A percentile compares a stretch with the other conserved stretches of the same genome.
phyloP scores from a whole-genome alignment of 2,329 filamentous ascomycete genomes.

The Phaeoacremonium minimum region DNA sequence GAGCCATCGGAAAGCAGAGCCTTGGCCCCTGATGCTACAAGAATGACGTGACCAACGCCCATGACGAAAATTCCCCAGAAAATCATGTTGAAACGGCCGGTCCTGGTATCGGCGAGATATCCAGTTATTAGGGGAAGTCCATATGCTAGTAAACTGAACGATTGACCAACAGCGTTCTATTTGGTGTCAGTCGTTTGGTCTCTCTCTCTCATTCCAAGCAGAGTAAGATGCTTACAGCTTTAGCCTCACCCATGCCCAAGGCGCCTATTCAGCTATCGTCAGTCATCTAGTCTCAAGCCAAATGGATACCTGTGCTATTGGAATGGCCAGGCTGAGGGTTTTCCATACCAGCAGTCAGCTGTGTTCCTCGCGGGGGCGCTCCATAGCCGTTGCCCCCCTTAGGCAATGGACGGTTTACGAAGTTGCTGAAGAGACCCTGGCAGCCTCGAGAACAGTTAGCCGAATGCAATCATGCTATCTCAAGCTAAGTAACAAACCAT shows the following conservation, averaged over 20 bases:
- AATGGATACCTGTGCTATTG: no score
- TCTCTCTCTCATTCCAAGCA: neutral
- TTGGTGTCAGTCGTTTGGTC: neutral
- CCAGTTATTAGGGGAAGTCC: neutral
- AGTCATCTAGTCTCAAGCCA: no score
- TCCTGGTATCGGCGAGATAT: neutral
- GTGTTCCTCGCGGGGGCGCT: conserved; percentile 12
- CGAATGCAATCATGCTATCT: no score
- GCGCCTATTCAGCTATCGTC: neutral
- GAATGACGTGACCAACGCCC: neutral
- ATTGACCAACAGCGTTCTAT: neutral
- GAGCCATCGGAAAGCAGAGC: neutral
- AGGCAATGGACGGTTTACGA: conserved; percentile 48
- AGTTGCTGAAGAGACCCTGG: conserved; percentile 48
- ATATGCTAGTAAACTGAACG: neutral
- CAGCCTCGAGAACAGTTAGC: no score
- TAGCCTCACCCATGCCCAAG: neutral
- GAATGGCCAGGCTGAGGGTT: no score
- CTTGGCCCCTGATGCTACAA: neutral
- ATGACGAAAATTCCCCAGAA: neutral
- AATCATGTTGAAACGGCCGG: neutral
- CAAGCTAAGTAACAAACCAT: no score
- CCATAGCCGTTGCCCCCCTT: conserved; percentile 26
- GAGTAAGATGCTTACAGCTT: neutral
- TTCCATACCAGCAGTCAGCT: neutral